A percentile compares a stretch with the other conserved stretches of the same genome.
Evolutionary conservation across 768 basidiomycete species (phyloP).

Genomic region (Galerina marginata): DNA sequence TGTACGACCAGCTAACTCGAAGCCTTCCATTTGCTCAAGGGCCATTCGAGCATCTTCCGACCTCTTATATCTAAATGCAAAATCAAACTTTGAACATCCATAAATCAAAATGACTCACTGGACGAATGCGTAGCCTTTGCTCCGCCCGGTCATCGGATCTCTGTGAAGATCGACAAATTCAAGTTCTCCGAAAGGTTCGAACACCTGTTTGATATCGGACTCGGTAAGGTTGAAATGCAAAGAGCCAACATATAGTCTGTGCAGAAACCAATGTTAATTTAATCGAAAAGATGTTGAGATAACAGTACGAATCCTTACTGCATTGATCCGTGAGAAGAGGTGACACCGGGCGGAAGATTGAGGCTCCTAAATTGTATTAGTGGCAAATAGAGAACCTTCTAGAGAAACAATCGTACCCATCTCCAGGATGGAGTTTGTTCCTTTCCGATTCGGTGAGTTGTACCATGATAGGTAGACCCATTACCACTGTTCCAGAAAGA

Average conservation of each 20-base stretch:
- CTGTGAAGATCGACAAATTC: conserved; percentile 98
- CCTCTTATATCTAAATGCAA: conserved; percentile 72
- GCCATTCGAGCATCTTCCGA: conserved; percentile 97
- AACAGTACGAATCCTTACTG: conserved; percentile 57
- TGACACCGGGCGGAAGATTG: conserved; percentile 85
- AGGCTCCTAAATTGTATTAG: conserved; percentile 57
- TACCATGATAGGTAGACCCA: conserved; percentile 97
- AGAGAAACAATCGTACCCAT: conserved; percentile 60
- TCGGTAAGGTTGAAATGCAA: conserved; percentile 97
- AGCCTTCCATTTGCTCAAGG: conserved; percentile 98
- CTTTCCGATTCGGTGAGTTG: conserved; percentile 97
- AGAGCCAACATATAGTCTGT: conserved; percentile 94
- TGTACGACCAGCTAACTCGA: conserved; percentile 94
- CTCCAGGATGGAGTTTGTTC: conserved; percentile 87
- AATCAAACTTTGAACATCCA: background rate
- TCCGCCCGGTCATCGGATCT: conserved; percentile 92
- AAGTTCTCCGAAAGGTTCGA: conserved; percentile 97
- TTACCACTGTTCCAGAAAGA: conserved; percentile 93
- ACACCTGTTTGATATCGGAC: conserved; percentile 98
- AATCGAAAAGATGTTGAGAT: background rate
- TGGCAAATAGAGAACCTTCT: conserved; percentile 11
- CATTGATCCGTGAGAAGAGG: conserved; percentile 81
- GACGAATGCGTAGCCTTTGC: conserved; percentile 97
- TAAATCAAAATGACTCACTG: conserved; percentile 61
- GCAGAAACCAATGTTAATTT: conserved; percentile 1